Evolutionary conservation across 2,329 filamentous ascomycete genomes (phyloP).

Genomic region (Fusarium nurragi): DNA sequence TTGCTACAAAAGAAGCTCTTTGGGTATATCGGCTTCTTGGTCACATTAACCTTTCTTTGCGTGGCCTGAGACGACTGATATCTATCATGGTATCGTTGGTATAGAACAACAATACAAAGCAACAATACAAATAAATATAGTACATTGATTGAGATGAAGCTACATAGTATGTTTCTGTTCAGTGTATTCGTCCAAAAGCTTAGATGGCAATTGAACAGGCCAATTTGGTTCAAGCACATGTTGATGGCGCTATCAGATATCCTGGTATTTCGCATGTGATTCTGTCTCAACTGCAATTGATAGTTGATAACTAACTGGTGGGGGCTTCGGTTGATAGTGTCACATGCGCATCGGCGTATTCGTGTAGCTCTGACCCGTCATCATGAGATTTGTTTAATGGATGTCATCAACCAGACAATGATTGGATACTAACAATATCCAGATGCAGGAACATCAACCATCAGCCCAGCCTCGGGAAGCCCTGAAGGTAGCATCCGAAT

Average conservation of each 20-base stretch:
- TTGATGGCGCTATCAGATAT: background rate
- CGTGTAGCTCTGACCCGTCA: conserved; percentile 23
- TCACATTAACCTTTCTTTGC: background rate
- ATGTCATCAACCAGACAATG: conserved; percentile 26
- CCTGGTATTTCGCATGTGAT: conserved; percentile 28
- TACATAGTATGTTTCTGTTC: background rate
- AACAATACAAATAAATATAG: background rate
- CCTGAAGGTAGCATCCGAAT: conserved; percentile 9
- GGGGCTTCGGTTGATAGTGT: conserved; percentile 13
- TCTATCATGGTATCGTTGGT: conserved; percentile 6
- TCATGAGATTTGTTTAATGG: conserved; percentile 11
- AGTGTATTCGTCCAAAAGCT: background rate
- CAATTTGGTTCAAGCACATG: too few relatives aligned
- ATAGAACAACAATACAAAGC: conserved; percentile 8
- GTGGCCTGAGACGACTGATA: conserved; percentile 6
- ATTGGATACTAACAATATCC: conserved; percentile 18
- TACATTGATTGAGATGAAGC: background rate
- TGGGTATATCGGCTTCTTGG: conserved; percentile 5
- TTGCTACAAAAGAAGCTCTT: conserved; percentile 3
- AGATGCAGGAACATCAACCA: conserved; percentile 19
- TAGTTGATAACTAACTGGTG: background rate
- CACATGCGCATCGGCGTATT: conserved; percentile 34
- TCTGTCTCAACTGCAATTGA: background rate
- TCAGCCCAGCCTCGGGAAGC: background rate
- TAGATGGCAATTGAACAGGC: too few relatives aligned